phyloP scores from a whole-genome alignment of 345 rosid species.

The Aegle marmelos region DNA sequence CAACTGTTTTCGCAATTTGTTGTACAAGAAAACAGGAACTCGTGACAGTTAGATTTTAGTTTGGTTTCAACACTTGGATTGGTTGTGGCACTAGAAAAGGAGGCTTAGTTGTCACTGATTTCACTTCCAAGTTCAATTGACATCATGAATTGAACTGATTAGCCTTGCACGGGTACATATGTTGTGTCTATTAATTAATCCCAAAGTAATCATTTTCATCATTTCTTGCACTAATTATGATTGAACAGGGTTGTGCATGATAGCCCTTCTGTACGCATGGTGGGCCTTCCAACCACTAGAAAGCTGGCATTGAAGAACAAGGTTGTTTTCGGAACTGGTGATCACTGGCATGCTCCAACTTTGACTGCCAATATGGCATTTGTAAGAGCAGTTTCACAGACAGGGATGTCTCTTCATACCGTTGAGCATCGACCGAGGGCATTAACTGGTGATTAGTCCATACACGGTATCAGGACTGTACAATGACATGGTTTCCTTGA shows the following conservation, averaged over 20 bases:
- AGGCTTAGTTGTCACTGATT: background rate
- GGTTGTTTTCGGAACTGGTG: slow-evolving; percentile 85
- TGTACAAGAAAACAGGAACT: background rate
- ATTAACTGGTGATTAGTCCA: slow-evolving; percentile 63
- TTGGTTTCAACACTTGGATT: background rate
- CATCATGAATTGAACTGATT: background rate
- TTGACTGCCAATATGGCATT: slow-evolving; percentile 90
- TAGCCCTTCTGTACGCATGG: slow-evolving; percentile 75
- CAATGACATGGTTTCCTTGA: background rate
- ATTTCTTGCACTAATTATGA: slow-evolving; percentile 2
- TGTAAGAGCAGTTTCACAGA: slow-evolving; percentile 87
- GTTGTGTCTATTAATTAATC: background rate
- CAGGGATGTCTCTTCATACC: slow-evolving; percentile 77
- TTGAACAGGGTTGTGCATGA: slow-evolving; percentile 65
- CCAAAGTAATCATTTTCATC: background rate
- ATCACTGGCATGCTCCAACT: slow-evolving; percentile 72
- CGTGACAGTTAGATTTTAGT: background rate
- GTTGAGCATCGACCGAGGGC: slow-evolving; percentile 83
- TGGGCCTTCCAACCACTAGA: slow-evolving; percentile 75
- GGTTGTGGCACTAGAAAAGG: background rate
- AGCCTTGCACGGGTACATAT: background rate
- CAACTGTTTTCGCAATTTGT: background rate
- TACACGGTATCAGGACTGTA: background rate
- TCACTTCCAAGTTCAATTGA: background rate
- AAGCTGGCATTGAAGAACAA: slow-evolving; percentile 85